Base-by-base conservation (phyloP, 176 grass and related monocot genomes). In the Oryza longistaminata region DNA sequence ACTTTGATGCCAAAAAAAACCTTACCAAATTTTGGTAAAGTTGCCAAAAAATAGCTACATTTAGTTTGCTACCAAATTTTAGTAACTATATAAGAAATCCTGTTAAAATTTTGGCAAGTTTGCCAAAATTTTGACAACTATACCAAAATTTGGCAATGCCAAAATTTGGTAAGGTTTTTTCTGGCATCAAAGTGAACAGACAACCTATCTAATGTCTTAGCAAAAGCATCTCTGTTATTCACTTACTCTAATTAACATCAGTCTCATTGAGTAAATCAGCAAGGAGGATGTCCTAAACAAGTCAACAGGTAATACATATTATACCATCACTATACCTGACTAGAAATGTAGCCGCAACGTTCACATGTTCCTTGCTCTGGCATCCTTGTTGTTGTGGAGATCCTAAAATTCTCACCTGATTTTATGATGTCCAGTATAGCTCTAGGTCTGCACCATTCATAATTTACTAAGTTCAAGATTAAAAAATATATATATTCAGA, bases 361-460 rank as follows among this genome's bases (percentile, higher is more conserved):
- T 92, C 88, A 82, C 96, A 96, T 34, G 81, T 92, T 84, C 96
- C 96, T 99, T 99, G 91, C 68, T 94, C 91, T 34, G 91, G 96
- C 96, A 96, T 92, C 83, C 71, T 84, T 44, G 90, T 99, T 14
- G 87, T 95, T 68, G 96, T 94, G 35, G 96, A 95, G 71, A 96
- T 94, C 44, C 91, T 87, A 76, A 96, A 99, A 85, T 94, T 91
- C 86, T 99, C 88, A 48, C 96, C 93, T n/a, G 96, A 94, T 72
- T 66, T 91, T 79, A 96, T 94, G 82, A 96, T 96, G 85, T 99
- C 96, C 67, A 99, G 16, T 86, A 99, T 94, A 77, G 96, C 96
- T 86, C 86, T 92, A 66, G 96, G 90, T 78, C 90, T 99, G 86
- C 81, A 92, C 19, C 75, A 88, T 52, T 76, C 15, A 82, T 73